phyloP scores from a whole-genome alignment of 306 rosid genomes.

The Calophaca sinica region DNA sequence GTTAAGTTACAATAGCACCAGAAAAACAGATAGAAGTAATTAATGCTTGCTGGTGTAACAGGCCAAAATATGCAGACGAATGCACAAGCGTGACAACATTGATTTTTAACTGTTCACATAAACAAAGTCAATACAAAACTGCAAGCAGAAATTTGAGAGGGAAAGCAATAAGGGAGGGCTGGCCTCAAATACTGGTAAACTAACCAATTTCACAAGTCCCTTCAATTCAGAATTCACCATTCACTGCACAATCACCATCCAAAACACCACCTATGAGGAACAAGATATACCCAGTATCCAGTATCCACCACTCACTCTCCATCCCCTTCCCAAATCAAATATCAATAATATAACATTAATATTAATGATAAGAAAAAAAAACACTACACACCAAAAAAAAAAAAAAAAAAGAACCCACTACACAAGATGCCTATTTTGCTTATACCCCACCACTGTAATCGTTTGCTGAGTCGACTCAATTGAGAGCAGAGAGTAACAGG shows the following conservation, averaged over 20 bases:
- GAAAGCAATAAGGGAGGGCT: no score
- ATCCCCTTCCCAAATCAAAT: background rate
- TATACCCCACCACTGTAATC: background rate
- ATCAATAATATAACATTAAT: background rate
- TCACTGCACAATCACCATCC: no score
- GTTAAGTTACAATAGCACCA: background rate
- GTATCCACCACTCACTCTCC: background rate
- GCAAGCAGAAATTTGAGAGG: background rate
- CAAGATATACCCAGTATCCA: no score
- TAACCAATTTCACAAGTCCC: background rate
- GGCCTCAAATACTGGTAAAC: no score
- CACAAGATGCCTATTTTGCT: background rate
- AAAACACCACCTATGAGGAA: no score
- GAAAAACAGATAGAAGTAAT: background rate
- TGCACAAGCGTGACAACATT: no score
- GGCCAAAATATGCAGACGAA: no score
- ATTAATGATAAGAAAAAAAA: background rate
- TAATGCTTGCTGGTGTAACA: no score
- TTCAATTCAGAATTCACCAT: constrained; percentile 8
- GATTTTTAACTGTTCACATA: background rate
- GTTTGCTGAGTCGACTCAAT: background rate
- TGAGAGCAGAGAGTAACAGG: constrained; percentile 23
- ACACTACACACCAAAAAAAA: background rate
- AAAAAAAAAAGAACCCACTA: background rate
- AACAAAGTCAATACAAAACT: background rate